Percentiles rank a stretch among this genome's conserved stretches.
phyloP scores from a whole-genome alignment of 768 basidiomycete genomes.

The Kwoniella newhampshirensis region DNA sequence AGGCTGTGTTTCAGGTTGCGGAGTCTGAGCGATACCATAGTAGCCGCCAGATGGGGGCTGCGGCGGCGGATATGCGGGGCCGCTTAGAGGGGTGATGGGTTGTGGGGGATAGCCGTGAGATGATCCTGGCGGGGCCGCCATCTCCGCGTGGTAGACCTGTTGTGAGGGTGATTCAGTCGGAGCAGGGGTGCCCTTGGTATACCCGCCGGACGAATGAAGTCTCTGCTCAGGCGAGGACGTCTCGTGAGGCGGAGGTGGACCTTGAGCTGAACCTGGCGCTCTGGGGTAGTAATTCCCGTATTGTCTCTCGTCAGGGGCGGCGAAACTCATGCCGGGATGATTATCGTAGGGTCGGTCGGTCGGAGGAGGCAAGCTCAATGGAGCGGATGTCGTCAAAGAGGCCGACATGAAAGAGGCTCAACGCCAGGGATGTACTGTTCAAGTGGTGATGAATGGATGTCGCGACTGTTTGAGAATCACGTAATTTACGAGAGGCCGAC shows the following conservation, averaged over 20 bases:
- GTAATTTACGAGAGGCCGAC: background rate
- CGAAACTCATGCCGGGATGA: conserved; percentile 21
- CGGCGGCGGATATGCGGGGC: conserved; percentile 30
- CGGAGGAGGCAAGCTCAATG: conserved; percentile 22
- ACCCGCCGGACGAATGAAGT: conserved; percentile 30
- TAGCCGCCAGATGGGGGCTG: conserved; percentile 31
- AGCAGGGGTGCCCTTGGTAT: conserved; percentile 22
- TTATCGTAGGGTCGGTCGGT: conserved; percentile 16
- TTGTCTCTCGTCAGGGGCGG: conserved; percentile 17
- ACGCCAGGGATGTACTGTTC: background rate
- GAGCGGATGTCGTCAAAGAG: conserved; percentile 28
- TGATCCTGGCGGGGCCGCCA: conserved; percentile 25
- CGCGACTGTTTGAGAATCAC: too few relatives aligned
- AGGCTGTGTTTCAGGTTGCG: conserved; percentile 12
- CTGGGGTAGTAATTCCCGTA: conserved; percentile 25
- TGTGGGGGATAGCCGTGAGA: conserved; percentile 35
- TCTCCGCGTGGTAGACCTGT: conserved; percentile 23
- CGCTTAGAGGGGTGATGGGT: conserved; percentile 39
- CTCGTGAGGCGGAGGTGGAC: conserved; percentile 23
- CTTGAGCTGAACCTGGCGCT: conserved; percentile 27
- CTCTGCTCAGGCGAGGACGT: conserved; percentile 23
- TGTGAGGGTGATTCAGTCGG: conserved; percentile 27
- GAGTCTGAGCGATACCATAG: conserved; percentile 37
- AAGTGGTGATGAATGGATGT: too few relatives aligned
- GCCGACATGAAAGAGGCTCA: conserved; percentile 16